Evolutionary conservation across 2,329 filamentous ascomycete species (phyloP).

Genomic region (Pestalotiopsis fici): DNA sequence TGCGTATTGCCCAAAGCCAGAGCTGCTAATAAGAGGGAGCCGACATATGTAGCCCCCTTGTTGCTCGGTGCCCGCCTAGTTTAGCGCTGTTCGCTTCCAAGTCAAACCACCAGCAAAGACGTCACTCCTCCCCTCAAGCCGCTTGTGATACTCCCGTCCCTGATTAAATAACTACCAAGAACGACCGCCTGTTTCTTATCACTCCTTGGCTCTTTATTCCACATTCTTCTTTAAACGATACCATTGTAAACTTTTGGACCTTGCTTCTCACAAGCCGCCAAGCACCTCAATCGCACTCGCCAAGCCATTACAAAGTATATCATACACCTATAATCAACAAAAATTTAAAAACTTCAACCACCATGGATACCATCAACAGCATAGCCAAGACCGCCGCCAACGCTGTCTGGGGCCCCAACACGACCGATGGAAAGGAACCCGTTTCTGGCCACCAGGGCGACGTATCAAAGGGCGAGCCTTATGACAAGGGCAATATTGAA

Average conservation of each 20-base stretch:
- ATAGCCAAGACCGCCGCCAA: slow-evolving; percentile 50
- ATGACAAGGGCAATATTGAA: slow-evolving; percentile 72
- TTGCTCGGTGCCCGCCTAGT: background rate
- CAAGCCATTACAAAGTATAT: background rate
- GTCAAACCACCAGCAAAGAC: slow-evolving; percentile 6
- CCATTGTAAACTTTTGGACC: background rate
- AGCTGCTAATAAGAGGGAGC: too few species aligned
- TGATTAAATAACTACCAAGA: slow-evolving; percentile 11
- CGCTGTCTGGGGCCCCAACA: slow-evolving; percentile 47
- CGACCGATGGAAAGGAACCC: slow-evolving; percentile 59
- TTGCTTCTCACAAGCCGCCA: background rate
- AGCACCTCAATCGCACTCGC: background rate
- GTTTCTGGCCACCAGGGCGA: slow-evolving; percentile 70
- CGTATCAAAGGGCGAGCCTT: slow-evolving; percentile 70
- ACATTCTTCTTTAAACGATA: background rate
- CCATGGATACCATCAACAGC: slow-evolving; percentile 67
- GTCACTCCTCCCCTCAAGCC: slow-evolving; percentile 4
- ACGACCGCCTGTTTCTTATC: slow-evolving; percentile 9
- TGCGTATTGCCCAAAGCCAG: too few species aligned
- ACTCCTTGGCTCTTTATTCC: background rate
- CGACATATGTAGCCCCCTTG: too few species aligned
- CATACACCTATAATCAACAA: background rate
- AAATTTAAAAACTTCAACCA: background rate
- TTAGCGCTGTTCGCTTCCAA: background rate
- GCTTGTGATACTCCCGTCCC: background rate